These are phyloP conservation scores for Lodderomyces metapsilosis DNA, from an alignment of 1,139 yeast genomes.

Conservation along the genomic window DNA sequence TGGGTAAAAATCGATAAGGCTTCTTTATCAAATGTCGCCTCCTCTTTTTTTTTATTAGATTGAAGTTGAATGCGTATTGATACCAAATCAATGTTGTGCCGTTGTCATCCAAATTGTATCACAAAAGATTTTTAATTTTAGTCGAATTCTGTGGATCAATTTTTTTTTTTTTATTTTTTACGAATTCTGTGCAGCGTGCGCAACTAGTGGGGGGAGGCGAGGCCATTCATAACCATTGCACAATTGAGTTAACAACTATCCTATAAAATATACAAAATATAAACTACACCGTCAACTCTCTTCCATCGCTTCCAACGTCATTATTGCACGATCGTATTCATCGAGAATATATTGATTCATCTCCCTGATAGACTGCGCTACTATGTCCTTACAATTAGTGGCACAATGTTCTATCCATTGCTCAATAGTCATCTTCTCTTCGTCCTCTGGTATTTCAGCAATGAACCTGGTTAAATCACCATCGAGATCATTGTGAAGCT, in stretches of 20 bases:
- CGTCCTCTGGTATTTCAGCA: slow-evolving; percentile 67
- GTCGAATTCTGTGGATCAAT: background rate
- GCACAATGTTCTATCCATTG: slow-evolving; percentile 68
- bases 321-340: slow-evolving; percentile 42
- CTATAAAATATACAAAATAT: no score
- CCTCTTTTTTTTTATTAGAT: background rate
- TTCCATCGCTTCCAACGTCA: slow-evolving; percentile 9
- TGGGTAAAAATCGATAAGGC: background rate
- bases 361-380: slow-evolving; percentile 44
- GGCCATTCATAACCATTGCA: background rate
- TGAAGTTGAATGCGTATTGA: background rate
- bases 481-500: slow-evolving; percentile 55
- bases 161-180: background rate
- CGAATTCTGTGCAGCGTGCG: no score
- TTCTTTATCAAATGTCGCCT: background rate
- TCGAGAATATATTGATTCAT: slow-evolving; percentile 43
- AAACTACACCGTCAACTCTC: no score
- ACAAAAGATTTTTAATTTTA: background rate
- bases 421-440: slow-evolving; percentile 64
- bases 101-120: background rate
- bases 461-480: slow-evolving; percentile 65
- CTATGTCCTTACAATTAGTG: slow-evolving; percentile 31
- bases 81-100: background rate
- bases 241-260: no score
- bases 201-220: no score